Evolutionary conservation across 495 filamentous ascomycete species (phyloP), one percentile per base, ranked within the genome.

Genomic region (Sordaria brevicollis): DNA sequence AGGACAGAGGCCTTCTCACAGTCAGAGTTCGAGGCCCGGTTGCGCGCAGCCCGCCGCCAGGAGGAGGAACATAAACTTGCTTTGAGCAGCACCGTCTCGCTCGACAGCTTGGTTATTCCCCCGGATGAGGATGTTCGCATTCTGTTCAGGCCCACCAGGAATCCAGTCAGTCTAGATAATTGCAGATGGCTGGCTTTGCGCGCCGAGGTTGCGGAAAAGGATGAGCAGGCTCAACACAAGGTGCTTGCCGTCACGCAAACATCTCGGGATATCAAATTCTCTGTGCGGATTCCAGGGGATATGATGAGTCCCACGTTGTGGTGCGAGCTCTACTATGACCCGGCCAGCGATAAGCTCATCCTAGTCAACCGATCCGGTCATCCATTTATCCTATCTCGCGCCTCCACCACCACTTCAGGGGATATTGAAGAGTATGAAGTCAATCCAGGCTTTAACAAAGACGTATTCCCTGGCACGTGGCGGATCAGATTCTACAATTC

Each of bases 161-260:
- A 82, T 70, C 81, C 81, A n/a, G 78, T 79, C 19, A 80, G 78
- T 65, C 82, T 80, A 41, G 76, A 81, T 43, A 82, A 82, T 68
- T 78, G 79, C 67, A 76, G 78, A 62, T 83, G 81, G 78, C 69
- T 85, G 33, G 79, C 79, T 7, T 70, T 85, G 65, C 80, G 80
- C 67, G 80, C 83, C 68, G 82, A 84, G 72, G 77, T 82, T 19
- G 11, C 8, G 11, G 78, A 78, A 5, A 77, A 81, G 38, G 73
- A 77, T 65, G 78, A 80, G 67, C 77, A 82, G 68, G 76, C 81
- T 25, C 74, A 74, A 67, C 82, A 82, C 72, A 81, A 78, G 73
- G 83, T 85, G 33, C 72, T 85, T 29, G 83, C 83, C 8, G 83
- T 85, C 57, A 83, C 81, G 41, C 83, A 85, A 72, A 85, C 83